Evolutionary conservation across 2,329 filamentous ascomycete species (phyloP), one percentile per base, ranked within the genome.

Genomic region (Ceratocystiopsis sp.): DNA sequence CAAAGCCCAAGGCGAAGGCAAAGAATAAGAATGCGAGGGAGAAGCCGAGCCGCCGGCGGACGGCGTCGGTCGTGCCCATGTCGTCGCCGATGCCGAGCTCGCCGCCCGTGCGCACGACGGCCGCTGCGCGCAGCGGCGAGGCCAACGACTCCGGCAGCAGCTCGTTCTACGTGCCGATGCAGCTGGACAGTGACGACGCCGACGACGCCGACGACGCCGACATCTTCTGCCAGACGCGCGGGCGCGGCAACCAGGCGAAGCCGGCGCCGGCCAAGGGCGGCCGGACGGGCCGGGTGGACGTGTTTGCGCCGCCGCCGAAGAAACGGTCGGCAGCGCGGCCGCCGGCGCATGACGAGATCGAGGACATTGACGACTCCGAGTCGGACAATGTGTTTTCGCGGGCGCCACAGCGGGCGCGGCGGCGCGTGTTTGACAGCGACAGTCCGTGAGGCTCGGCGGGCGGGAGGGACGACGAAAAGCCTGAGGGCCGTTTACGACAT

Each of bases 11-110:
- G n/a, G n/a, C 11, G 14, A 15, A 15, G 16, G 38, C 34, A 37
- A 29, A 6, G 25, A 29, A 4, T 7, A 21, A 21, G 19, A 21
- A 21, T 21, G 19, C 19, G 7, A 21, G 19, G 19, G 19, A 21
- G 19, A 21, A 21, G 19, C 19, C 19, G 34, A 35, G 29, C 18
- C 16, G 13, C 34, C 11, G 35, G 21, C 12, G 37, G n/a, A 16
- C 18, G 16, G 40, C 17, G 16, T 29, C 38, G 14, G 36, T 16
- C 8, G 25, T 41, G 17, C 37, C 37, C 11, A 37, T 44, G 33
- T 44, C 43, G 41, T 43, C 46, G 42, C 41, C 46, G 53, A 55
- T 34, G 8, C 18, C 38, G 18, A 48, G 46, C 29, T 44, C 44
- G 6, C 42, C 43, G 10, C 44, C 40, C 10, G 41, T 32, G 43